Conservation (phyloP, 1,139 yeast species). For the Saccharomyces uvarum region DNA sequence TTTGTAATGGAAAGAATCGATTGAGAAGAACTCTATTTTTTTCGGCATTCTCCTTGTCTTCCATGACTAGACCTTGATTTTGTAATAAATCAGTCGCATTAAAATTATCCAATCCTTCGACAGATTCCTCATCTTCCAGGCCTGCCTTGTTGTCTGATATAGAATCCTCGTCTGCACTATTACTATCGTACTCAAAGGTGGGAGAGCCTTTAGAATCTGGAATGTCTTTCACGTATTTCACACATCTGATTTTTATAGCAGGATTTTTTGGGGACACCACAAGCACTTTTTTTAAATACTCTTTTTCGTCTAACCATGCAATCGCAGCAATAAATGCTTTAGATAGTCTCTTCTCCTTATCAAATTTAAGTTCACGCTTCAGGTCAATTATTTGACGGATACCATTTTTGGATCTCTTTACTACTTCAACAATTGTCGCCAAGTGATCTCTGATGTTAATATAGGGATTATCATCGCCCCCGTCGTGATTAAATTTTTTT, state of each 20-base stretch:
- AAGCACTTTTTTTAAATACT: slow-evolving; percentile 50
- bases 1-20: slow-evolving; percentile 51
- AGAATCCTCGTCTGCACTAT: slow-evolving; percentile 27
- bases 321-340: slow-evolving; percentile 49
- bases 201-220: slow-evolving; percentile 21
- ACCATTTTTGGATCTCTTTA: slow-evolving; percentile 59
- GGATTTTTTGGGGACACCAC: slow-evolving; percentile 47
- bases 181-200: slow-evolving; percentile 25
- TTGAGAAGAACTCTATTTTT: slow-evolving; percentile 35
- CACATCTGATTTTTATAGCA: slow-evolving; percentile 45
- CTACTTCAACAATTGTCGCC: slow-evolving; percentile 43
- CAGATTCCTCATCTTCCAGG: slow-evolving; percentile 27
- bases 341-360: slow-evolving; percentile 38
- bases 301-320: slow-evolving; percentile 43
- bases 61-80: slow-evolving; percentile 29
- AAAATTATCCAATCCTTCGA: slow-evolving; percentile 28
- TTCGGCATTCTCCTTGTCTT: slow-evolving; percentile 16
- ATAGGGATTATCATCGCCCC: slow-evolving; percentile 24
- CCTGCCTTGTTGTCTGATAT: slow-evolving; percentile 14
- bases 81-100: slow-evolving; percentile 30
- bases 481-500: slow-evolving; percentile 33
- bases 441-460: slow-evolving; percentile 36
- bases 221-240: slow-evolving; percentile 49
- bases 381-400: slow-evolving; percentile 62
- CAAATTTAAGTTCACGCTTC: slow-evolving; percentile 53